Conservation (phyloP, 257 asterid species). For the Lycium ferocissimum region DNA sequence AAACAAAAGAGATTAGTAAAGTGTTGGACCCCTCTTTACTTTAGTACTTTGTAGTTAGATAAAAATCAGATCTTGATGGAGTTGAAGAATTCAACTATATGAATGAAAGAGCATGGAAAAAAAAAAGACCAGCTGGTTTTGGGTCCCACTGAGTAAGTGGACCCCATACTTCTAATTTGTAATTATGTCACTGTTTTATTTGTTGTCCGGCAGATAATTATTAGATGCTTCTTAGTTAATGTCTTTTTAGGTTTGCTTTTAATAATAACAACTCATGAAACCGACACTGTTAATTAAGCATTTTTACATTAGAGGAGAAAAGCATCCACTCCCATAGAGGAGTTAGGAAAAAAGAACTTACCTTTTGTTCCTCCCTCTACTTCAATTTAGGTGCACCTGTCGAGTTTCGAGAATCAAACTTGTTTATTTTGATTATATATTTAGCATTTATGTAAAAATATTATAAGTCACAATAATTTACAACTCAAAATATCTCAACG, state of each 20-base stretch:
- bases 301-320: not conserved
- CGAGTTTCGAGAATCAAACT: not conserved
- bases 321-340: not conserved
- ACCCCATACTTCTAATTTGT: constrained; percentile 4
- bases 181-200: not conserved
- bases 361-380: no score
- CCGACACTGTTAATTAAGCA: not conserved
- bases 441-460: no score
- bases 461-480: no score
- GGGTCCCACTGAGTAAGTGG: constrained; percentile 23
- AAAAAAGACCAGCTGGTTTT: constrained; percentile 56
- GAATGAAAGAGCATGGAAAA: constrained; percentile 4
- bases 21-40: constrained; percentile 28
- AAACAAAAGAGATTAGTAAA: constrained; percentile 15
- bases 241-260: not conserved
- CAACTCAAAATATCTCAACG: no score
- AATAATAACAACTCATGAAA: not conserved
- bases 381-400: not conserved
- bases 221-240: not conserved
- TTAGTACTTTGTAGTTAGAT: constrained; percentile 20
- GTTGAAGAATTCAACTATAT: constrained; percentile 8
- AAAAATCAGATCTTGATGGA: constrained; percentile 31
- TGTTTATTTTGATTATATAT: no score
- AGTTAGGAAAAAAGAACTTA: not conserved
- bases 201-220: not conserved